Base-by-base conservation (phyloP, 768 basidiomycete species). In the Boletus huronensis region DNA sequence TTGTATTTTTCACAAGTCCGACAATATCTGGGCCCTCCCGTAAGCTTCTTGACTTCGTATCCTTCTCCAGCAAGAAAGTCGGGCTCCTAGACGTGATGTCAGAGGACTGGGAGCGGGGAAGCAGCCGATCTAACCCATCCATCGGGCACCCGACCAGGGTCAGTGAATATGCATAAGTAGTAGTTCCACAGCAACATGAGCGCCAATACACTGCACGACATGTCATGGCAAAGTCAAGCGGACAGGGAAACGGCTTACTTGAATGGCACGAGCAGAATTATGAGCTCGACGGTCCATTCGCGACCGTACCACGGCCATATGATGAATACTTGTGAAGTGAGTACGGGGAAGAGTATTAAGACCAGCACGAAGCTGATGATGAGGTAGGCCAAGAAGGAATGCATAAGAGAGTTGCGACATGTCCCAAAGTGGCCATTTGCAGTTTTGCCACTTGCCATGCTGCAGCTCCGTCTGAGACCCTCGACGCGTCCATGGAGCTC, bases 301-400 rank as follows among this genome's bases (percentile, higher is more conserved):
- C 79, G 71, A 38, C 93, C 91, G 64, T 95, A 96, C 92, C 92
- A 97, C 21, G 93, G 93, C 92, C 83, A 83, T 68, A 97, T 84
- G 55, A 98, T 78, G 72, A 90, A 94, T 62, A 93, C 80, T 70
- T 98, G 96, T 2, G 88, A 84, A 6, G 90, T 87, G 69, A 92
- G 91, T 2, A 90, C 82, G 59, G 98, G 93, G 71, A 98, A 98
- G 48, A 77, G 81, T 41, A 93, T 92, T 34, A 93, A 79, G 61
- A 76, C 76, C 48, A 88, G 77, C 55, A 89, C 88, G 61, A 83
- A 77, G 61, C 79, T 76, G 68, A 93, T 85, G 62, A 85, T 74
- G 53, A 93, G 72, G 47, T 79, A 74, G 28, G 85, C 85, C 53
- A 85, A 68, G 59, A 84, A 58, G 43, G 75, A 65, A 50, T 75